phyloP scores from a whole-genome alignment of 2,329 filamentous ascomycete species.

The Chaetomiaceae sp. region DNA sequence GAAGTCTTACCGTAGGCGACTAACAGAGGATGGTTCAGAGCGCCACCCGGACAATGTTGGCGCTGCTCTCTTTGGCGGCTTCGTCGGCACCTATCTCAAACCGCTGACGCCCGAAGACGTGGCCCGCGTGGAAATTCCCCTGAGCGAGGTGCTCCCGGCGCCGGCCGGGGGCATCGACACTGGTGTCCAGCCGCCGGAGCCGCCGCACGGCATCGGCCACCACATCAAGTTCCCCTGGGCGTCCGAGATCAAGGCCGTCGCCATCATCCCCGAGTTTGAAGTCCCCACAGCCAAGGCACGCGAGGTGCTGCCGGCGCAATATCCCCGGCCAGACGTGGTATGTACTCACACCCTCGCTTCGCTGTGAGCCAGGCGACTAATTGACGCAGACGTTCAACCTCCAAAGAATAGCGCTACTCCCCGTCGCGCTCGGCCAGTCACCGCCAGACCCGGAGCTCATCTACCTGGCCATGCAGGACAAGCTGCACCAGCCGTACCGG shows the following conservation, averaged over 20 bases:
- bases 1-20: no score
- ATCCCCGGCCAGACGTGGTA: constrained; percentile 79
- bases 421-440: constrained; percentile 81
- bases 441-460: constrained; percentile 92
- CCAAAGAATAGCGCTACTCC: constrained; percentile 86
- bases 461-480: constrained; percentile 97
- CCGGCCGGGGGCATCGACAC: constrained; percentile 91
- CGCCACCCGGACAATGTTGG: constrained; percentile 93
- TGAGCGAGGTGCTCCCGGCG: constrained; percentile 86
- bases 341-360: constrained; percentile 30
- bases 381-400: constrained; percentile 71
- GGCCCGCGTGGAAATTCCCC: constrained; percentile 85
- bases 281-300: constrained; percentile 91
- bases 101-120: constrained; percentile 85
- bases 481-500: constrained; percentile 94
- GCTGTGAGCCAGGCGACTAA: not conserved
- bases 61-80: constrained; percentile 90
- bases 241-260: constrained; percentile 91
- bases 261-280: constrained; percentile 93
- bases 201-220: constrained; percentile 89
- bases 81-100: constrained; percentile 94
- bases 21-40: constrained; percentile 47
- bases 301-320: constrained; percentile 74
- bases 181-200: constrained; percentile 77
- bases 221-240: constrained; percentile 96